Conservation (phyloP, 2,329 filamentous ascomycete species). For the Aspergillus ustus region DNA sequence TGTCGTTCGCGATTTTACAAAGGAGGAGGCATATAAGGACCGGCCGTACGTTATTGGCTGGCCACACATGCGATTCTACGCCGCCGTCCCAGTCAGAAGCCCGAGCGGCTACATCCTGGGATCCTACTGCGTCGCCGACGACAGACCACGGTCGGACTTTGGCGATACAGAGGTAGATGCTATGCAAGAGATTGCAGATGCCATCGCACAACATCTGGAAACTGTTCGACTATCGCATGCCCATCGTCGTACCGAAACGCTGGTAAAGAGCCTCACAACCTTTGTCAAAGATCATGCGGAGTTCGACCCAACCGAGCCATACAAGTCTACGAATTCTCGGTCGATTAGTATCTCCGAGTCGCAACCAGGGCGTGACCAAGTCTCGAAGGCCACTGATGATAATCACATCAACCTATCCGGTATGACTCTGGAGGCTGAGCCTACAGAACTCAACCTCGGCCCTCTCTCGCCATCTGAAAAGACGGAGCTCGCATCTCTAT, state of each 20-base stretch:
- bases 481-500: constrained; percentile 20
- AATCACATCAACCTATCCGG: neutral
- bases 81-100: constrained; percentile 63
- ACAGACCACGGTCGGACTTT: constrained; percentile 55
- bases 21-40: constrained; percentile 40
- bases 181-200: constrained; percentile 60
- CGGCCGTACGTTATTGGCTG: constrained; percentile 36
- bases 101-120: constrained; percentile 60
- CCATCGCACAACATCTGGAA: constrained; percentile 64
- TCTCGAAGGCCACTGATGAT: neutral
- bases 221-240: constrained; percentile 59
- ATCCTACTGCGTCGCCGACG: constrained; percentile 61
- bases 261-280: constrained; percentile 58
- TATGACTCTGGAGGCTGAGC: neutral
- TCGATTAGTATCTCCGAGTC: constrained; percentile 2
- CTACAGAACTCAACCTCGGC: neutral
- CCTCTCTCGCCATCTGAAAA: constrained; percentile 11
- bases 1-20: constrained; percentile 40
- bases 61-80: constrained; percentile 54
- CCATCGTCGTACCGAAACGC: constrained; percentile 60
- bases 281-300: constrained; percentile 52
- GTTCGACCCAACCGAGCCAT: constrained; percentile 28
- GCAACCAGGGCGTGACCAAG: neutral
- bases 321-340: neutral
- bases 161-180: constrained; percentile 42